phyloP scores from a whole-genome alignment of 1,284 basidiomycete genomes.

The Naganishia liquefaciens region DNA sequence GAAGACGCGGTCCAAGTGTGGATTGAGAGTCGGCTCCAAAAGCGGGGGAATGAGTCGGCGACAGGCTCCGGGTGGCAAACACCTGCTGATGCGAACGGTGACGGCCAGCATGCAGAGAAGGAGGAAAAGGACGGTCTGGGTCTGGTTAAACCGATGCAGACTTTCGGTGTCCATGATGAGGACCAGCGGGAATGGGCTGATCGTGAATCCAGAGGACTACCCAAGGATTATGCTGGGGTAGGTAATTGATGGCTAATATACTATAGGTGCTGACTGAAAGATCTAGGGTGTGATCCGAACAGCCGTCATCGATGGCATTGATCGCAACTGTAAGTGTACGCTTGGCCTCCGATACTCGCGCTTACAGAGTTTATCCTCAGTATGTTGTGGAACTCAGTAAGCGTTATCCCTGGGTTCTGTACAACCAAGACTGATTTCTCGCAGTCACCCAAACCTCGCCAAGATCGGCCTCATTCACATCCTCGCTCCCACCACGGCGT shows the following conservation, averaged over 20 bases:
- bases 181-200: slow-evolving; percentile 51
- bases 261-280: neutral
- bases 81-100: slow-evolving; percentile 36
- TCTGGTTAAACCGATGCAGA: slow-evolving; percentile 38
- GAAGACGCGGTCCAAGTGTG: slow-evolving; percentile 27
- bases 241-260: slow-evolving; percentile 38
- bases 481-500: slow-evolving; percentile 48
- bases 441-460: slow-evolving; percentile 43
- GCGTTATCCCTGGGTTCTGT: slow-evolving; percentile 51
- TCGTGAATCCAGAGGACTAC: slow-evolving; percentile 68
- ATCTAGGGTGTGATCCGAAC: slow-evolving; percentile 70
- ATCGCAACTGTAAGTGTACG: slow-evolving; percentile 66
- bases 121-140: slow-evolving; percentile 42
- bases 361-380: slow-evolving; percentile 50
- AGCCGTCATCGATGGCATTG: slow-evolving; percentile 75
- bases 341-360: neutral
- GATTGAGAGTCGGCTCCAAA: slow-evolving; percentile 33
- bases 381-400: slow-evolving; percentile 79
- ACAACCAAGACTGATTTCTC: slow-evolving; percentile 57
- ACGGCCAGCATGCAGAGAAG: slow-evolving; percentile 10
- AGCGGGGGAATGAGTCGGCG: slow-evolving; percentile 60
- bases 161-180: slow-evolving; percentile 18
- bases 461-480: slow-evolving; percentile 49
- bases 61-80: slow-evolving; percentile 56
- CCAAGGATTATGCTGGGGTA: slow-evolving; percentile 51